Evolutionary conservation across 352 stramenopile species (phyloP).

Genomic region (Elongisporangium prolatum): DNA sequence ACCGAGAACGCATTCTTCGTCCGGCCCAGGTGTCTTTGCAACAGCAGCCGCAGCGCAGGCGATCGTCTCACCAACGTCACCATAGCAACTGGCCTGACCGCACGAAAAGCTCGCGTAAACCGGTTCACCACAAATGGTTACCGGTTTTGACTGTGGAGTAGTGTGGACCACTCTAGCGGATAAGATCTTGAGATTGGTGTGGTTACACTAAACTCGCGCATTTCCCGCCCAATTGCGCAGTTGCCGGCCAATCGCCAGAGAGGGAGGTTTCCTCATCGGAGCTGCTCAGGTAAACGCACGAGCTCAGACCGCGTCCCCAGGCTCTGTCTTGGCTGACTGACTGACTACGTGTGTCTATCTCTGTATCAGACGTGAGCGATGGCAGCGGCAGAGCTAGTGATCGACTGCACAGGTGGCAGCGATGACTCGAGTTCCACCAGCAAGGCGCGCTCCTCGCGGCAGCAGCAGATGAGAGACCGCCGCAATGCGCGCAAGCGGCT

Average conservation of each 20-base stretch:
- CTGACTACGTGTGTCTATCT: background rate
- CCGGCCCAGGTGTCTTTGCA: background rate
- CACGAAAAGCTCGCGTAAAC: background rate
- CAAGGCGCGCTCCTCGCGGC: constrained; percentile 2
- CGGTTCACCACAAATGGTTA: background rate
- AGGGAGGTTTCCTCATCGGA: background rate
- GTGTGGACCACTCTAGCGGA: background rate
- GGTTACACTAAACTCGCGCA: background rate
- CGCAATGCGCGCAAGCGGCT: constrained; percentile 7
- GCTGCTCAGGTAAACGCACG: background rate
- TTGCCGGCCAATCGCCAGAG: background rate
- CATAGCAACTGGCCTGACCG: background rate
- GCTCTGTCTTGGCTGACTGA: background rate
- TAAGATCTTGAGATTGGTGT: background rate
- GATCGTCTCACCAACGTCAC: background rate
- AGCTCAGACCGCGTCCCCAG: background rate
- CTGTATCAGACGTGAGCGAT: background rate
- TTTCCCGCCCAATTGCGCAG: background rate
- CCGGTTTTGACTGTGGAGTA: background rate
- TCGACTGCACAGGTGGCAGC: constrained; percentile 3
- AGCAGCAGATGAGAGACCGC: background rate
- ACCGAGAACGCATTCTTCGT: constrained; percentile 9
- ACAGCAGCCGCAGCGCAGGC: background rate
- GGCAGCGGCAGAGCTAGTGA: background rate
- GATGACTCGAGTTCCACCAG: constrained; percentile 1